phyloP scores from a whole-genome alignment of 2,329 filamentous ascomycete genomes.

The Boeremia exigua region DNA sequence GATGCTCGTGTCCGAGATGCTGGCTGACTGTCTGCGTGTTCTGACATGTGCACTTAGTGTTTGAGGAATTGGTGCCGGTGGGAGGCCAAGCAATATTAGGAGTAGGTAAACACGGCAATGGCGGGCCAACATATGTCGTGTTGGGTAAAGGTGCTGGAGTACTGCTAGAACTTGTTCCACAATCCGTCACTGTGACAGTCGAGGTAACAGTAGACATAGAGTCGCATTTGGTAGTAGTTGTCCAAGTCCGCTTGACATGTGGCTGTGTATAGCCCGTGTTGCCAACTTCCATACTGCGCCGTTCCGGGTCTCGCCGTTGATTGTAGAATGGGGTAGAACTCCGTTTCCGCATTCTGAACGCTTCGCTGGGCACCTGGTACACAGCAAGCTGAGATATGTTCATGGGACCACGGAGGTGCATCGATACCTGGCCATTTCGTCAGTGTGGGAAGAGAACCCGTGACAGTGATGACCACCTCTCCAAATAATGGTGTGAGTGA shows the following conservation, averaged over 20 bases:
- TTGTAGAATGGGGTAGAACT: constrained; percentile 29
- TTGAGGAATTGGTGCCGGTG: not conserved
- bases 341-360: constrained; percentile 23
- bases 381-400: constrained; percentile 71
- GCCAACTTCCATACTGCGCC: not conserved
- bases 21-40: not conserved
- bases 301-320: constrained; percentile 15
- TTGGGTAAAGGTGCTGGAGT: not conserved
- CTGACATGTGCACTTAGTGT: constrained; percentile 1
- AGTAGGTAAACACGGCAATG: constrained; percentile 16
- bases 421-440: constrained; percentile 63
- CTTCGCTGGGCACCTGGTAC: constrained; percentile 59
- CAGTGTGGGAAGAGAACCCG: constrained; percentile 1
- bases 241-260: constrained; percentile 9
- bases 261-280: not conserved
- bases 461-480: constrained; percentile 59
- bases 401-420: constrained; percentile 75
- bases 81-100: not conserved
- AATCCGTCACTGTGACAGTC: constrained; percentile 20
- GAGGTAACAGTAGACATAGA: constrained; percentile 15
- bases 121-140: constrained; percentile 13
- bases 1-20: not conserved
- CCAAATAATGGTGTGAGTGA: constrained; percentile 71
- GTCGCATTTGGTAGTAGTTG: constrained; percentile 12
- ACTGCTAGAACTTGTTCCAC: not conserved